phyloP scores from a whole-genome alignment of 345 rosid genomes.

The Salix caprea region DNA sequence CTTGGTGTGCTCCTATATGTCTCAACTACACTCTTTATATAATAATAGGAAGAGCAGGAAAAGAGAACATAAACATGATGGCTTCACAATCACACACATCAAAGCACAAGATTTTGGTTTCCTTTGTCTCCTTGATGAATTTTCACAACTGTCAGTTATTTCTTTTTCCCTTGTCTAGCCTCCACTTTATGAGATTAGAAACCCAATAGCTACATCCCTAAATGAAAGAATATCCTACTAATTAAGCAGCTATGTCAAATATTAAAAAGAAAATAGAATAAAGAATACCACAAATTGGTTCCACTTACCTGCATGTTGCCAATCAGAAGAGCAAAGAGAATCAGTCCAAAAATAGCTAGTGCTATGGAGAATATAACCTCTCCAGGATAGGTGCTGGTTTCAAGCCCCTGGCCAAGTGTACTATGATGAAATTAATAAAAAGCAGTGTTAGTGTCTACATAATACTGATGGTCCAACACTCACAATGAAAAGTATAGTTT shows the following conservation, averaged over 20 bases:
- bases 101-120: not conserved
- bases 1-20: not conserved
- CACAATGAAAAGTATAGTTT: too few species aligned
- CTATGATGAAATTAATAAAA: slow-evolving; percentile 41
- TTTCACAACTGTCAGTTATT: not conserved
- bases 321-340: slow-evolving; percentile 91
- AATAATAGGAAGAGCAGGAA: not conserved
- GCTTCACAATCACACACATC: not conserved
- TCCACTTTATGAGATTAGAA: not conserved
- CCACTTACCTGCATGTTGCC: slow-evolving; percentile 93
- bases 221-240: not conserved
- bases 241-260: not conserved
- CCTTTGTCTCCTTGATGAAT: not conserved
- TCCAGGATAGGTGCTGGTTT: slow-evolving; percentile 82
- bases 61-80: not conserved
- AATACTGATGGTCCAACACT: too few species aligned
- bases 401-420: slow-evolving; percentile 94
- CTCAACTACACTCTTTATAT: not conserved
- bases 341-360: slow-evolving; percentile 80
- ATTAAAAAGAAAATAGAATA: slow-evolving; percentile 1
- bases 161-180: not conserved
- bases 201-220: not conserved
- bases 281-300: not conserved
- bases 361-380: slow-evolving; percentile 83
- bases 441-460: too few species aligned